phyloP scores from a whole-genome alignment of 495 filamentous ascomycete species.

The Daldinia decipiens region DNA sequence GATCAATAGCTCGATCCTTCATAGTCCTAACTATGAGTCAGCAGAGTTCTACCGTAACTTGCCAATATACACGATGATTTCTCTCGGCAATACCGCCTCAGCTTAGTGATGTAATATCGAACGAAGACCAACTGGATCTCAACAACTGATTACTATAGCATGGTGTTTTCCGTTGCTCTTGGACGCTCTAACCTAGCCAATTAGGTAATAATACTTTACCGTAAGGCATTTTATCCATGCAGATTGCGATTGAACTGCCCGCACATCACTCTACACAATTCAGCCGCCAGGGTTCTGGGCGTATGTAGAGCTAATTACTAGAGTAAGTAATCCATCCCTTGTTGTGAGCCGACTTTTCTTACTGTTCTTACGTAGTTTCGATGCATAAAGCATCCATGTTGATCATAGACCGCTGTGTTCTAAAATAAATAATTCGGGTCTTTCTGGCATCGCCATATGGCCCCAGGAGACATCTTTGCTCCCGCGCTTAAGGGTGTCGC shows the following conservation, averaged over 20 bases:
- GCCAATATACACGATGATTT: conserved; percentile 1
- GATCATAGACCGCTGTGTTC: not conserved
- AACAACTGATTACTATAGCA: not conserved
- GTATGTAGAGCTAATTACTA: conserved; percentile 30
- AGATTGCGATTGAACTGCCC: conserved; percentile 15
- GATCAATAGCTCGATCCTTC: not conserved
- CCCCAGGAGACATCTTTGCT: not conserved
- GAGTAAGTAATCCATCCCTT: conserved; percentile 24
- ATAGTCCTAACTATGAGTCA: not conserved
- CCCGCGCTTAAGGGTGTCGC: conserved; percentile 3
- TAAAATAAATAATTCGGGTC: not conserved
- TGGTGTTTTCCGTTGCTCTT: not conserved
- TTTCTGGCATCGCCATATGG: not conserved
- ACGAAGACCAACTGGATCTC: not conserved
- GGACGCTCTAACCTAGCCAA: conserved; percentile 25
- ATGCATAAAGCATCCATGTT: not conserved
- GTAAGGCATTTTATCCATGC: conserved; percentile 30
- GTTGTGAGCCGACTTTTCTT: not conserved
- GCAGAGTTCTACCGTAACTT: not conserved
- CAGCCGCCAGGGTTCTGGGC: conserved; percentile 34
- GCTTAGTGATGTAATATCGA: not conserved
- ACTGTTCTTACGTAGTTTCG: not conserved
- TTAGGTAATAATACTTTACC: conserved; percentile 11
- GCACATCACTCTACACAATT: conserved; percentile 32
- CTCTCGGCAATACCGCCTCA: not conserved